Base-by-base conservation (phyloP, 306 rosid species). In the Vachellia pachyceras region DNA sequence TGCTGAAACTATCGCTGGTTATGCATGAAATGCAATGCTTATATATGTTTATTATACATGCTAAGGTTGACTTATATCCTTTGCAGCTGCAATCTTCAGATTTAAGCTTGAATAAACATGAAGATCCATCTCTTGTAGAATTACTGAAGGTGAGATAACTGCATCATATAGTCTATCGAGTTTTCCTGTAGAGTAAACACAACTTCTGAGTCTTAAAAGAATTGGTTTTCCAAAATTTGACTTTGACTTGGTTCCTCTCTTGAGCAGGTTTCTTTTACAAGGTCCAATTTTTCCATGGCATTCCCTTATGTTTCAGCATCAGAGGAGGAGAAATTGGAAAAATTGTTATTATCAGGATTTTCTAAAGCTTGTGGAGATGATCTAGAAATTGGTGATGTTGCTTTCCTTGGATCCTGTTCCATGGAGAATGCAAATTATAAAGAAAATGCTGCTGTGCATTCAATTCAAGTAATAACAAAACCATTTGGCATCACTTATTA, bases 221-320 rank as follows among this genome's bases (percentile, higher is more conserved):
- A 70, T 65, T 41, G 17, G 4, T 57, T 17, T 52, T 75, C 44
- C 29, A 25, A 52, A 8, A 17, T 78, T 84, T 35, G 70, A 64
- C 75, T 65, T 64, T 78, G 85, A 77, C 77, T 37, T 45, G 80
- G 72, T 71, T 64, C 40, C 75, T 82, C 70, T 69, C 73, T 75
- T 84, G 88, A 69, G 64, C 88, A 95, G 98, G 84, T 46, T 66
- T 89, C 97, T 80, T 93, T 91, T 81, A 71, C 91, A 49, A 84
- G 75, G 78, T 91, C 98, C 71, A 95, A 93, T 83, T 89, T 91
- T 70, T 95, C 99, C 80, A 79, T 93, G 89, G 98, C 98, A 35
- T 93, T 93, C 88, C 99, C 99, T 25, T 95, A 93, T 83, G 87
- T 95, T 79, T 86, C 91, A 79, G 86, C 92, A 67, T 86, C 96